Evolutionary conservation across 2,329 filamentous ascomycete genomes (phyloP).

Genomic region (Aspergillus quadrilineatus): DNA sequence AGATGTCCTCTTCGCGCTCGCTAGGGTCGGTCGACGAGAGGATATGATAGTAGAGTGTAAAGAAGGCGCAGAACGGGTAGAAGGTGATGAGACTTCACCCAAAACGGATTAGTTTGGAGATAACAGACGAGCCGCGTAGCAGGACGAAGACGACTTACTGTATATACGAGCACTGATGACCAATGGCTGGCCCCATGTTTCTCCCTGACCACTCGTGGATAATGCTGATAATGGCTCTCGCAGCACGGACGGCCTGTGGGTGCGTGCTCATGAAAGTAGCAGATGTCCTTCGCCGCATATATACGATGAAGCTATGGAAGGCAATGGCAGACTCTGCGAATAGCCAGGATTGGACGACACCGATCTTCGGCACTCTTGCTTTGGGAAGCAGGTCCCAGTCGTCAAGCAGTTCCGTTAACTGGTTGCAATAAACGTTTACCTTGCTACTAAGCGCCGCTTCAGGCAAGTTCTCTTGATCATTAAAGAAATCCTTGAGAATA

Average conservation of each 20-base stretch:
- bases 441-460: not conserved
- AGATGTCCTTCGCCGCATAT: not conserved
- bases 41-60: slow-evolving; percentile 10
- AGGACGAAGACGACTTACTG: not conserved
- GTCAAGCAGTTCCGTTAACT: not conserved
- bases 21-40: not conserved
- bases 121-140: not conserved
- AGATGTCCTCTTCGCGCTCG: slow-evolving; percentile 2
- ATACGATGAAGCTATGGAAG: slow-evolving; percentile 7
- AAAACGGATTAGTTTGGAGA: not conserved
- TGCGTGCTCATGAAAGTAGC: not conserved
- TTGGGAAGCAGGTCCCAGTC: slow-evolving; percentile 9
- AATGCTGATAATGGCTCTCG: slow-evolving; percentile 3
- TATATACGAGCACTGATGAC: not conserved
- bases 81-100: slow-evolving; percentile 3
- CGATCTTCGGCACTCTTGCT: not conserved
- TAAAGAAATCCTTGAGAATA: not conserved
- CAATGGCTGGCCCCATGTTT: not conserved
- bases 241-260: slow-evolving; percentile 6
- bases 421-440: not conserved
- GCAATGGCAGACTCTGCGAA: slow-evolving; percentile 2
- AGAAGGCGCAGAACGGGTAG: slow-evolving; percentile 12
- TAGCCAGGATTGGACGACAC: not conserved
- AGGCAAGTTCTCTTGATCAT: not conserved
- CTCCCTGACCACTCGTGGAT: not conserved